phyloP scores from a whole-genome alignment of 768 basidiomycete species.

The Xanthoconium purpureum region DNA sequence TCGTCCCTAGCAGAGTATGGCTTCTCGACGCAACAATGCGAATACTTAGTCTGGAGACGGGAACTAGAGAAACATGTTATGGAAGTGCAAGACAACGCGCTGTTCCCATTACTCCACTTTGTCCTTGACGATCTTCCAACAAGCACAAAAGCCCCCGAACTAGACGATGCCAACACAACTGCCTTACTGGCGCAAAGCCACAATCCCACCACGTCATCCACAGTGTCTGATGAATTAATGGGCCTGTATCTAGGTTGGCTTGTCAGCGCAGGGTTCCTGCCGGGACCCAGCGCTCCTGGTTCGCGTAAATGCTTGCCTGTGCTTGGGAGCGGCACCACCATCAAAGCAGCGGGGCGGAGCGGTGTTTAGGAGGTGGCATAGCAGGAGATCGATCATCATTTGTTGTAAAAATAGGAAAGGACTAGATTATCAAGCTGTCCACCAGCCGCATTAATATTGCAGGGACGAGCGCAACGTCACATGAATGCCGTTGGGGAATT shows the following conservation, averaged over 20 bases:
- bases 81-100: conserved; percentile 91
- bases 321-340: conserved; percentile 36
- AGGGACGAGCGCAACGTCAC: too few relatives aligned
- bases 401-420: neutral
- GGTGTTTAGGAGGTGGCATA: conserved; percentile 38
- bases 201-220: conserved; percentile 38
- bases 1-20: conserved; percentile 74
- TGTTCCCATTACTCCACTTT: conserved; percentile 96
- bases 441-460: too few relatives aligned
- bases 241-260: conserved; percentile 93
- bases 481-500: neutral
- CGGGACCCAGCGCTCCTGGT: conserved; percentile 41
- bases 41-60: conserved; percentile 90
- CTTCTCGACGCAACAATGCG: conserved; percentile 71
- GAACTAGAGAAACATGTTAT: conserved; percentile 94
- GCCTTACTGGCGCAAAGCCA: conserved; percentile 49
- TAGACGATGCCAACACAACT: conserved; percentile 84
- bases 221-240: conserved; percentile 75
- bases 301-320: conserved; percentile 49
- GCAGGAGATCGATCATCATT: neutral
- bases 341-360: conserved; percentile 70
- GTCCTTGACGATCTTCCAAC: conserved; percentile 97
- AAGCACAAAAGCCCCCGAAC: conserved; percentile 87
- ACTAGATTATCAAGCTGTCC: neutral
- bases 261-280: conserved; percentile 78